phyloP scores from a whole-genome alignment of 306 rosid species.

The Quercus engelmannii region DNA sequence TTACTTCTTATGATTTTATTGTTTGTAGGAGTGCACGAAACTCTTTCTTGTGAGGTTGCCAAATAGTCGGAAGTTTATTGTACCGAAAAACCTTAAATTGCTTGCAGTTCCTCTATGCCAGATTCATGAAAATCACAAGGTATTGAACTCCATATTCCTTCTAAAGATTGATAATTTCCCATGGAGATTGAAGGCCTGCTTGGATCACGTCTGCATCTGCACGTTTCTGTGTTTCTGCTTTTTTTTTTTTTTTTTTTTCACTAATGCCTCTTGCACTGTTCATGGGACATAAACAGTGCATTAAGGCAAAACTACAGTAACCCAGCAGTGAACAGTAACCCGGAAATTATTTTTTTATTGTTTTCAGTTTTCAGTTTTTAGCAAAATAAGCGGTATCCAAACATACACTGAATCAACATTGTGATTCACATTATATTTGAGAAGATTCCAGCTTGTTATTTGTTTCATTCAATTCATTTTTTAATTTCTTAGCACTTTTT shows the following conservation, averaged over 20 bases:
- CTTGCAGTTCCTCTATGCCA: conserved; percentile 87
- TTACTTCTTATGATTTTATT: conserved; percentile 10
- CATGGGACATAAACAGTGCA: too few relatives aligned
- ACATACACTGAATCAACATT: neutral
- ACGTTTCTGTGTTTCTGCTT: too few relatives aligned
- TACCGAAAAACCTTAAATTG: conserved; percentile 71
- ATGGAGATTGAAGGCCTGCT: neutral
- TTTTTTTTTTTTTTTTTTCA: too few relatives aligned
- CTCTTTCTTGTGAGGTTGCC: conserved; percentile 81
- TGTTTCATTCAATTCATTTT: neutral
- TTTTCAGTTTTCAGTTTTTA: too few relatives aligned
- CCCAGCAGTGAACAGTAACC: too few relatives aligned
- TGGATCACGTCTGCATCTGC: too few relatives aligned
- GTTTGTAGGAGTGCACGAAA: conserved; percentile 75
- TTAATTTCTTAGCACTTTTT: neutral
- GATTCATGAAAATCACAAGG: conserved; percentile 70
- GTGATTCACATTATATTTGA: neutral
- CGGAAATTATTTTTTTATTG: too few relatives aligned
- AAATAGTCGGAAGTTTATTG: conserved; percentile 55
- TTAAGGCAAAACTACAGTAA: too few relatives aligned
- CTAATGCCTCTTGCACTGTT: too few relatives aligned
- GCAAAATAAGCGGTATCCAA: too few relatives aligned
- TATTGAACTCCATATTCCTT: conserved; percentile 13
- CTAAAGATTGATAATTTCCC: neutral
- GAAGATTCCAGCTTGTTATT: neutral